Conservation (phyloP, 163 green algal genomes). For the Prototheca wickerhamii region DNA sequence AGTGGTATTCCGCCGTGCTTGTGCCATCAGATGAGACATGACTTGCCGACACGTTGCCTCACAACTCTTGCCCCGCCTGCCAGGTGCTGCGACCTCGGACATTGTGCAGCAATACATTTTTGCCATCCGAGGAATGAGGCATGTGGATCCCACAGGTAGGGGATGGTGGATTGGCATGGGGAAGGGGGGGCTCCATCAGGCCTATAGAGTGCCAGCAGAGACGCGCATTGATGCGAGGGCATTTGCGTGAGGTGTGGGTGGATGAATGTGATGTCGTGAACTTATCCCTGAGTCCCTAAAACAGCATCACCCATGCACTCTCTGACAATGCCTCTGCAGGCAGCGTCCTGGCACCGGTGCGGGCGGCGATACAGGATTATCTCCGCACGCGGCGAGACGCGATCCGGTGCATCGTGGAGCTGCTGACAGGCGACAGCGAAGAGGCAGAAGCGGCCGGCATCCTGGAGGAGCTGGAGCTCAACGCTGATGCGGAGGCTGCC, state of each 20-base stretch:
- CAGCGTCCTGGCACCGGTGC: conserved; percentile 66
- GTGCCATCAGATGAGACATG: no score
- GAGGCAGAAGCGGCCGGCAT: conserved; percentile 26
- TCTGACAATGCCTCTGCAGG: conserved; percentile 27
- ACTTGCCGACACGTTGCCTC: not conserved
- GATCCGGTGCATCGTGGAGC: conserved; percentile 83
- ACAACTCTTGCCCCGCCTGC: not conserved
- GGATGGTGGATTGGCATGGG: not conserved
- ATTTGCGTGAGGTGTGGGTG: not conserved
- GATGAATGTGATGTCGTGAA: not conserved
- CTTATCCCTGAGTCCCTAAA: no score
- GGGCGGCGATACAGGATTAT: conserved; percentile 68
- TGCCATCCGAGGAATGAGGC: conserved; percentile 63
- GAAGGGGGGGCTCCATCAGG: not conserved
- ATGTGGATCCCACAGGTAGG: conserved; percentile 63
- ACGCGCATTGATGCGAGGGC: not conserved
- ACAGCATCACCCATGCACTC: not conserved
- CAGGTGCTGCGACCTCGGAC: conserved; percentile 74
- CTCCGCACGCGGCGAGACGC: conserved; percentile 73
- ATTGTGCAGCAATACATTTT: conserved; percentile 88
- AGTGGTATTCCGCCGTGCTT: not conserved
- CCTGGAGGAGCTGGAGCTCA: conserved; percentile 49
- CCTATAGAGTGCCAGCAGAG: not conserved
- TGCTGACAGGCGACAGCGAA: conserved; percentile 70
- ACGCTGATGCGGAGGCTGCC: conserved; percentile 10